Percentiles rank a stretch among this genome's conserved stretches.
Evolutionary conservation across 306 rosid species (phyloP).

Genomic region (Prunus fruticosa): DNA sequence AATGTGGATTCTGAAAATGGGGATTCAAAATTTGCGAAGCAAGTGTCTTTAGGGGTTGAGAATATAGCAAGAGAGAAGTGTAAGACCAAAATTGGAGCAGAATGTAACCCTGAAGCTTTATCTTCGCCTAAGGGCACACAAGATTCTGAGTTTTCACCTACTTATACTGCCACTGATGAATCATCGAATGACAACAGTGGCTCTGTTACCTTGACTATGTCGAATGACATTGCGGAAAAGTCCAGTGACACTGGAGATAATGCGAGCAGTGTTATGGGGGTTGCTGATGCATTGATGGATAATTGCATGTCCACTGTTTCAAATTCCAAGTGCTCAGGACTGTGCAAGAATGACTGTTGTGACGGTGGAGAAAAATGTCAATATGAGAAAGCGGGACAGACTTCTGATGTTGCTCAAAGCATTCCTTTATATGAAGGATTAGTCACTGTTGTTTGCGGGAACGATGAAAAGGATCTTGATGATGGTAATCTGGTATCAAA

Average conservation of each 20-base stretch:
- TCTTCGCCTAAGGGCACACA: slow-evolving; percentile 24
- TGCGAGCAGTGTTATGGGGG: slow-evolving; percentile 2
- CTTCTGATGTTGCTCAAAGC: slow-evolving; percentile 20
- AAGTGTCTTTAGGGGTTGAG: slow-evolving; percentile 30
- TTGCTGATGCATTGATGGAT: slow-evolving; percentile 29
- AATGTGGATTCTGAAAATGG: slow-evolving; percentile 15
- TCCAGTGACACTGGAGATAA: slow-evolving; percentile 8
- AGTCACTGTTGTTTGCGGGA: slow-evolving; percentile 21
- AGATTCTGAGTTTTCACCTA: slow-evolving; percentile 19
- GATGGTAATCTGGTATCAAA: slow-evolving; percentile 22
- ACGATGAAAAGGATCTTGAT: slow-evolving; percentile 21
- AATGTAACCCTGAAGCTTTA: background rate
- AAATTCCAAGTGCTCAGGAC: slow-evolving; percentile 7
- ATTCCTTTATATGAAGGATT: slow-evolving; percentile 25
- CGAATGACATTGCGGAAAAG: slow-evolving; percentile 8
- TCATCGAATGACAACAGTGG: slow-evolving; percentile 8
- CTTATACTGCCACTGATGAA: slow-evolving; percentile 20
- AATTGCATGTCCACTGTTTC: slow-evolving; percentile 23
- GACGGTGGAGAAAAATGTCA: slow-evolving; percentile 21
- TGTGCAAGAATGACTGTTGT: slow-evolving; percentile 8
- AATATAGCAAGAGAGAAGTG: slow-evolving; percentile 27
- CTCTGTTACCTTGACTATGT: slow-evolving; percentile 14
- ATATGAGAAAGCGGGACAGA: slow-evolving; percentile 14
- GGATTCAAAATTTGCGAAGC: slow-evolving; percentile 32
- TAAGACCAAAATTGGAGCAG: slow-evolving; percentile 7